These are phyloP conservation scores for Trichoderma citrinoviride DNA, from an alignment of 2,329 filamentous ascomycete genomes.

Conservation along the genomic window DNA sequence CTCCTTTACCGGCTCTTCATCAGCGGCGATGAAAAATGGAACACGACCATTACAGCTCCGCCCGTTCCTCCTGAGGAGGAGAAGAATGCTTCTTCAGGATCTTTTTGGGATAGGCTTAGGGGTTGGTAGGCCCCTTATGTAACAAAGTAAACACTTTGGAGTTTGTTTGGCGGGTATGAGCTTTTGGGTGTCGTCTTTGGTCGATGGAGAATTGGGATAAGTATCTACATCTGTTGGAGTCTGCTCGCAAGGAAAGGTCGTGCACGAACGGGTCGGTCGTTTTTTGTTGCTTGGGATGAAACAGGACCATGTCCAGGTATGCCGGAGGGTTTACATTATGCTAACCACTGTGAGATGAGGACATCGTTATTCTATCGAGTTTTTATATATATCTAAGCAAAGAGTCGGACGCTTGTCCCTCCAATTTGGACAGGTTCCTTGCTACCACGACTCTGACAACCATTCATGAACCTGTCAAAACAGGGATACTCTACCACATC, in stretches of 20 bases:
- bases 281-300: neutral
- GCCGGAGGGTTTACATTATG: neutral
- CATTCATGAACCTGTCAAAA: neutral
- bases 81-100: slow-evolving; percentile 33
- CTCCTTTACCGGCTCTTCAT: slow-evolving; percentile 80
- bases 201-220: neutral
- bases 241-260: neutral
- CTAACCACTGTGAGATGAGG: neutral
- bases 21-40: slow-evolving; percentile 78
- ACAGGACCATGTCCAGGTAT: neutral
- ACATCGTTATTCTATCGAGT: neutral
- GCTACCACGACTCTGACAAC: neutral
- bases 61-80: slow-evolving; percentile 28
- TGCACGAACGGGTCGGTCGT: neutral
- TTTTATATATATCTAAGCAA: neutral
- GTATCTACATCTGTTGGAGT: neutral
- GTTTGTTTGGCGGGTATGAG: slow-evolving; percentile 2
- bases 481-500: neutral
- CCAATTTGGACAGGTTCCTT: neutral
- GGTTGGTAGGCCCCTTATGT: neutral
- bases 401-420: neutral
- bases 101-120: slow-evolving; percentile 46
- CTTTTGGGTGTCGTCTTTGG: neutral
- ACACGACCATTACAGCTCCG: slow-evolving; percentile 52
- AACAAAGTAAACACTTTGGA: neutral